Percentiles rank a stretch among this genome's conserved stretches.
Conservation (phyloP, 108 stramenopile species). For the Cyclotella sp. region DNA sequence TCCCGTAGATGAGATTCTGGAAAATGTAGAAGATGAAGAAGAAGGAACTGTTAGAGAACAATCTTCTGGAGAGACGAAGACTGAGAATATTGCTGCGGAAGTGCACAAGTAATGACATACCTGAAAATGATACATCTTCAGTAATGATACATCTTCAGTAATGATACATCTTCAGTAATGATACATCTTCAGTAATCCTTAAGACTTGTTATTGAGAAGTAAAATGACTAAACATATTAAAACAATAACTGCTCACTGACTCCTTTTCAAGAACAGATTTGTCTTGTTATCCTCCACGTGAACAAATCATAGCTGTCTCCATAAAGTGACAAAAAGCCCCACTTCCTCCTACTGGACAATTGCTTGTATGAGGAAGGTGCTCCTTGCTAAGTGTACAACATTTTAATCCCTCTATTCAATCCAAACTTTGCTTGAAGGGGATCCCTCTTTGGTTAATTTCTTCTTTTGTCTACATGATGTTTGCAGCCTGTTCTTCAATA, state of each 20-base stretch:
- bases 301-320: conserved; percentile 41
- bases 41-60: conserved; percentile 16
- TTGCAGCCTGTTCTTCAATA: too few species aligned
- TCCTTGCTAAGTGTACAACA: conserved; percentile 67
- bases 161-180: too few species aligned
- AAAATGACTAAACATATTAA: too few species aligned
- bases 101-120: neutral
- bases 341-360: conserved; percentile 4
- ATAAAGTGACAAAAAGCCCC: conserved; percentile 28
- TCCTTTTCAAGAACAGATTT: conserved; percentile 47
- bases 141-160: too few species aligned
- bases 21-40: conserved; percentile 29
- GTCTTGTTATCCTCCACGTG: conserved; percentile 55
- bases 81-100: neutral
- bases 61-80: neutral
- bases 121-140: too few species aligned
- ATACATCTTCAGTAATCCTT: too few species aligned
- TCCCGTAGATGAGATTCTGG: conserved; percentile 45
- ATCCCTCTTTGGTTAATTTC: conserved; percentile 41
- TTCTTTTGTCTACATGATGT: too few species aligned
- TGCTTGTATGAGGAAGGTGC: conserved; percentile 40
- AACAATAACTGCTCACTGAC: neutral
- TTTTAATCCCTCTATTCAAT: conserved; percentile 75
- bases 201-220: too few species aligned
- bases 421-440: conserved; percentile 22